Evolutionary conservation across 768 basidiomycete genomes (phyloP).

Genomic region (Termitomyces sp.): DNA sequence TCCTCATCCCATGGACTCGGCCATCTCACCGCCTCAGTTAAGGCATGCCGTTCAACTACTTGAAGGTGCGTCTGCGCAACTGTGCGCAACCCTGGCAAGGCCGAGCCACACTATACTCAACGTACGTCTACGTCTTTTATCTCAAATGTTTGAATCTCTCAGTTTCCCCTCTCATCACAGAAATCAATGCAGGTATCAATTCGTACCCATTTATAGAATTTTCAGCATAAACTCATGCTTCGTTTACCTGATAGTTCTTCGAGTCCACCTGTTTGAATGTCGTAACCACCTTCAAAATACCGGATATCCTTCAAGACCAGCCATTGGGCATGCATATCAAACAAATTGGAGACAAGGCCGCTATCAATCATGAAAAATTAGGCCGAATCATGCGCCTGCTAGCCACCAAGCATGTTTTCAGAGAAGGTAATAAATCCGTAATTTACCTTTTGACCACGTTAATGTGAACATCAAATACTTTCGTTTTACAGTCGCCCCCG

Average conservation of each 20-base stretch:
- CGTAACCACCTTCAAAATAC: neutral
- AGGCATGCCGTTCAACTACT: slow-evolving; percentile 24
- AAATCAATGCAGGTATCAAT: no score
- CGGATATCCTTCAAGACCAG: neutral
- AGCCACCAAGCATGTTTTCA: neutral
- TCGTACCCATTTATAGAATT: no score
- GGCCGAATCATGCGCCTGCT: no score
- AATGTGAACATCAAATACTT: neutral
- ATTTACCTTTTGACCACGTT: neutral
- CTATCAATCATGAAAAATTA: no score
- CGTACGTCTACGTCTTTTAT: slow-evolving; percentile 6
- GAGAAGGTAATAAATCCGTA: neutral
- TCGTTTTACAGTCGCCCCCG: no score
- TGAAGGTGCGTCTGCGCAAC: slow-evolving; percentile 28
- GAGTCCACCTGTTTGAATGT: neutral
- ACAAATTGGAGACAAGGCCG: neutral
- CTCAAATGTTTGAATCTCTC: no score
- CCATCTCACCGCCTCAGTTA: slow-evolving; percentile 17
- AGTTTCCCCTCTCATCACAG: no score
- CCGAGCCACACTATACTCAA: slow-evolving; percentile 25
- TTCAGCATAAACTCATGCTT: neutral
- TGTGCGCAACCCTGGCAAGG: slow-evolving; percentile 23
- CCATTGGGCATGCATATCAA: neutral
- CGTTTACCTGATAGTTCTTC: neutral
- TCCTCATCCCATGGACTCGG: slow-evolving; percentile 23